Evolutionary conservation across 768 basidiomycete genomes (phyloP).

Genomic region (Hemileccinum impolitum): DNA sequence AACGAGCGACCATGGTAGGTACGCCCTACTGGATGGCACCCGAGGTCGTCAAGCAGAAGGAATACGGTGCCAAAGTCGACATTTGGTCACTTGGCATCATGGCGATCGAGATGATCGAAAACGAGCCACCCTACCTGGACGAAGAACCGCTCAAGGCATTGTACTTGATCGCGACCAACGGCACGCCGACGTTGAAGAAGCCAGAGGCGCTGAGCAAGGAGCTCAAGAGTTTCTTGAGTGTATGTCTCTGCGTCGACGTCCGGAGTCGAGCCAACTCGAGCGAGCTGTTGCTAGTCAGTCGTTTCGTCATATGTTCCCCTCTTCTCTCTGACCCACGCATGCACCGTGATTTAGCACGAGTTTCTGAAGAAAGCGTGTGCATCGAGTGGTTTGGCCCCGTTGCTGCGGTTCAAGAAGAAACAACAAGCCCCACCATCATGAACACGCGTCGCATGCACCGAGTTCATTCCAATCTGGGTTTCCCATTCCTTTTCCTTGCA

Average conservation of each 20-base stretch:
- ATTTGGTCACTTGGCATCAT: constrained; percentile 98
- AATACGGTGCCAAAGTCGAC: constrained; percentile 95
- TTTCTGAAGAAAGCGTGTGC: constrained; percentile 90
- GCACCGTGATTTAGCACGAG: constrained; percentile 67
- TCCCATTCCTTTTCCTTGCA: not conserved
- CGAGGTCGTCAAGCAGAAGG: constrained; percentile 97
- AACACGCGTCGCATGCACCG: not conserved
- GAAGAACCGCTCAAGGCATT: constrained; percentile 94
- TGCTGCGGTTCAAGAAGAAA: constrained; percentile 78
- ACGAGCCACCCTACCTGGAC: constrained; percentile 93
- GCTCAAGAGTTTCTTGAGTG: constrained; percentile 93
- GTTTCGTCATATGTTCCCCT: not conserved
- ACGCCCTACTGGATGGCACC: constrained; percentile 99
- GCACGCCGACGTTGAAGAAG: constrained; percentile 96
- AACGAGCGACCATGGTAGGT: constrained; percentile 97
- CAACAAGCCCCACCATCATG: constrained; percentile 42
- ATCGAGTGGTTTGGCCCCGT: constrained; percentile 75
- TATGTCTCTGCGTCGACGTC: constrained; percentile 98
- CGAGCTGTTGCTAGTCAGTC: constrained; percentile 76
- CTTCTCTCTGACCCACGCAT: not conserved
- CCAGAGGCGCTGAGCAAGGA: constrained; percentile 90
- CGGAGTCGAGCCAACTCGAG: constrained; percentile 86
- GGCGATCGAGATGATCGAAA: constrained; percentile 99
- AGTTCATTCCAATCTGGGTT: no score
- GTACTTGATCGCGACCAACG: constrained; percentile 96